Evolutionary conservation across 2,329 filamentous ascomycete species (phyloP), one percentile per base, ranked within the genome.

Genomic region (Scolecobasidium constrictum): DNA sequence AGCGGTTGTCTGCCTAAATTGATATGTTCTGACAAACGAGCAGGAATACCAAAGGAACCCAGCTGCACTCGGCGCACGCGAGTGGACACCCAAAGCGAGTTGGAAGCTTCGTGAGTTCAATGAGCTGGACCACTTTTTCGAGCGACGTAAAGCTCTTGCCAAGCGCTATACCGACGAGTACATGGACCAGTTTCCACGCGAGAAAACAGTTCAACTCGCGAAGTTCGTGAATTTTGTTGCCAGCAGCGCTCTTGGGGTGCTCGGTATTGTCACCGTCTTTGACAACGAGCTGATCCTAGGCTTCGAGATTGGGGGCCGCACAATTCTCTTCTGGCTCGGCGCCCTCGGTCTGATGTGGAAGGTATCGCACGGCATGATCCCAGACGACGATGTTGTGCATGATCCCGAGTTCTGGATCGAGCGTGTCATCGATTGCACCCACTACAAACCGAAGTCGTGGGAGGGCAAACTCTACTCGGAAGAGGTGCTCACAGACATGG

Each of bases 81-180:
- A 87, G 50, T 98, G 95, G 57, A 96, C 90, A 0, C 85, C 87
- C 1, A 75, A 94, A 40, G 92, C 92, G 0, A 84, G 94, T 58
- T 98, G 92, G 92, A 96, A 95, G 55, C 95, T 98, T 49, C 81
- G 92, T 38, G 90, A 96, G 59, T 98, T 96, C 71, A 98, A 98
- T 55, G 92, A 98, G 60, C 72, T 98, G 1, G 82, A 83, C 44
- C 92, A 98, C 60, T 72, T 96, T 2, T 98, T 96, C 54, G 77
- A 87, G 47, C 84, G 90, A 49, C 79, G 92, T 16, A 70, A 90
- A 34, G 88, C 94, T 50, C 93, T 96, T 83, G 94, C 92, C 1
- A 87, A 92, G 55, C 88, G 90, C 0, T 95, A 86, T 57, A 90
- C 92, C 2, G 86, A 83, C 23, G 78, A 86, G 38, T 98, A 98